Evolutionary conservation across 805 yeast genomes (phyloP).

Genomic region (Candida ficus): DNA sequence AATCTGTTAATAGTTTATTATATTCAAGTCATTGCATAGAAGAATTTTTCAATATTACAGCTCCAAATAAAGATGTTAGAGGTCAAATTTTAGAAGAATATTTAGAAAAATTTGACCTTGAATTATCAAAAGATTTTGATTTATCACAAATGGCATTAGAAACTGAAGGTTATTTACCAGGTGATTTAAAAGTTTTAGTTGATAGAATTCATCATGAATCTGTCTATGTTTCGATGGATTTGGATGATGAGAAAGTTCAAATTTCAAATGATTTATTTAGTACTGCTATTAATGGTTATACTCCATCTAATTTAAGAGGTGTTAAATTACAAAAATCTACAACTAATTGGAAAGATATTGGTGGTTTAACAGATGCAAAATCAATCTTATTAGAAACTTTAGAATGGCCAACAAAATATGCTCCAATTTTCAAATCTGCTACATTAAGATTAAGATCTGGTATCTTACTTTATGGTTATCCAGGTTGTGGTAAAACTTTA

Average conservation of each 20-base stretch:
- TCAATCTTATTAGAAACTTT: conserved; percentile 74
- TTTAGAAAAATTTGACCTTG: conserved; percentile 22
- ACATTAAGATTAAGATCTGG: conserved; percentile 89
- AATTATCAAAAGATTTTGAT: conserved; percentile 37
- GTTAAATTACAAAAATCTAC: conserved; percentile 78
- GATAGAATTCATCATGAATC: conserved; percentile 63
- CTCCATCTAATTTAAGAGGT: conserved; percentile 80
- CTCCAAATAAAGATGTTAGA: conserved; percentile 68
- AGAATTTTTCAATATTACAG: conserved; percentile 48
- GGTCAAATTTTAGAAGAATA: conserved; percentile 34
- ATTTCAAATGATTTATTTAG: conserved; percentile 36
- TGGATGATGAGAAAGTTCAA: background rate
- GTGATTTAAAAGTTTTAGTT: conserved; percentile 65
- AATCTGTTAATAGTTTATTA: conserved; percentile 54
- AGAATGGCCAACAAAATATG: conserved; percentile 96
- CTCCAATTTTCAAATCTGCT: conserved; percentile 87
- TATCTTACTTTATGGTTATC: conserved; percentile 85
- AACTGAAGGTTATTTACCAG: conserved; percentile 87
- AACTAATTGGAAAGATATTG: conserved; percentile 80
- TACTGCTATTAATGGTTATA: conserved; percentile 58
- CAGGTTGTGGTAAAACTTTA: conserved; percentile 96
- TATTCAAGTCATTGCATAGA: conserved; percentile 69
- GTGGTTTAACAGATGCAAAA: conserved; percentile 80
- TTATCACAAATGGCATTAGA: conserved; percentile 53
- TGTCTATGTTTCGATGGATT: conserved; percentile 14